These are phyloP conservation scores for Hyaloscypha finlandica DNA, from an alignment of 495 filamentous ascomycete genomes.

Conservation along the genomic window DNA sequence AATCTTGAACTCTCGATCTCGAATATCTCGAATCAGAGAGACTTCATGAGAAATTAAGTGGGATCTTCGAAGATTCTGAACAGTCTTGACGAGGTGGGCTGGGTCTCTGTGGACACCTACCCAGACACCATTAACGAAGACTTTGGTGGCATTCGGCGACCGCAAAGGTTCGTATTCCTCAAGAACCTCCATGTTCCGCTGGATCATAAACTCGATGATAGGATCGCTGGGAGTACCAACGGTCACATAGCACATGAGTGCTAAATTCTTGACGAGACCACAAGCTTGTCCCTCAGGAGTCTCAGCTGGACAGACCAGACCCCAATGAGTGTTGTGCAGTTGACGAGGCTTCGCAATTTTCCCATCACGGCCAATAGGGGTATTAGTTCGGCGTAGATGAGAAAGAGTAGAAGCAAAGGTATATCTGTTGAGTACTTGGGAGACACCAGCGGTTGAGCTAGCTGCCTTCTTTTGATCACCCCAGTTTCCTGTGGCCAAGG, in stretches of 20 bases:
- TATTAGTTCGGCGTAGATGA: slow-evolving; percentile 95
- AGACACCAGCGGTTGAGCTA: slow-evolving; percentile 91
- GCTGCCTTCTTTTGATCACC: slow-evolving; percentile 98
- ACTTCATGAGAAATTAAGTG: slow-evolving; percentile 84
- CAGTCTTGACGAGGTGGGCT: slow-evolving; percentile 72
- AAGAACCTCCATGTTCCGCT: slow-evolving; percentile 90
- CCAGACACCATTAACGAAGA: slow-evolving; percentile 98
- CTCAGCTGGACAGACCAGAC: slow-evolving; percentile 94
- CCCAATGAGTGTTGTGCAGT: slow-evolving; percentile 99
- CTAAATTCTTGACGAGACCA: slow-evolving; percentile 96
- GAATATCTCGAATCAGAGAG: slow-evolving; percentile 89
- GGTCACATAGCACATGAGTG: slow-evolving; percentile 97
- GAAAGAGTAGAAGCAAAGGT: slow-evolving; percentile 96
- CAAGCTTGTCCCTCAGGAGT: slow-evolving; percentile 99
- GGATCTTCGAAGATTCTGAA: slow-evolving; percentile 71
- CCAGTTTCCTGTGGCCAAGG: slow-evolving; percentile 98
- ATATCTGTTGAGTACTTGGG: slow-evolving; percentile 96
- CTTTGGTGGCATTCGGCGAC: slow-evolving; percentile 91
- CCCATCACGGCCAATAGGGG: slow-evolving; percentile 94
- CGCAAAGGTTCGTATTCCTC: slow-evolving; percentile 93
- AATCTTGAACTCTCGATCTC: slow-evolving; percentile 97
- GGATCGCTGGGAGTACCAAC: slow-evolving; percentile 88
- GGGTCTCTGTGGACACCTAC: slow-evolving; percentile 88
- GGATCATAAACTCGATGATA: slow-evolving; percentile 92
- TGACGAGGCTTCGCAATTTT: slow-evolving; percentile 98